phyloP scores from a whole-genome alignment of 768 basidiomycete genomes.

The Gymnopilus dilepis region DNA sequence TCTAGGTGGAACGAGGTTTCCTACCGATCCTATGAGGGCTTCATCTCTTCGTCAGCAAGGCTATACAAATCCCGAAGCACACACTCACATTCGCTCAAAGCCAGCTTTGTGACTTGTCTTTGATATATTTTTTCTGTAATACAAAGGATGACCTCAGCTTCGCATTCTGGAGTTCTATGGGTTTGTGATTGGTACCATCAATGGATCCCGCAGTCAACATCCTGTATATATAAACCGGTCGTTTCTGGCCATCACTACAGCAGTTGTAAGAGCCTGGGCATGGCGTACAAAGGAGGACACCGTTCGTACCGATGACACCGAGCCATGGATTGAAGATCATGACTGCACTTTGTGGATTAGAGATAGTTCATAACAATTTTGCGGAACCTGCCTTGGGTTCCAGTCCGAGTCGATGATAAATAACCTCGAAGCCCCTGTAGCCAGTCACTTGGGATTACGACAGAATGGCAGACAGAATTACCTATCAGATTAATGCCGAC shows the following conservation, averaged over 20 bases:
- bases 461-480: conserved; percentile 21
- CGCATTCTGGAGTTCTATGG: neutral
- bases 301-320: conserved; percentile 86
- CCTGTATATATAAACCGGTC: conserved; percentile 88
- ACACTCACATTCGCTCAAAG: conserved; percentile 81
- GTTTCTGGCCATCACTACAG: conserved; percentile 89
- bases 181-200: conserved; percentile 59
- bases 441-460: neutral
- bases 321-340: conserved; percentile 97
- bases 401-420: conserved; percentile 91
- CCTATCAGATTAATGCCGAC: conserved; percentile 94
- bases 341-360: conserved; percentile 46
- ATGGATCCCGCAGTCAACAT: conserved; percentile 89
- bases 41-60: neutral
- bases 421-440: conserved; percentile 74
- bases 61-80: neutral
- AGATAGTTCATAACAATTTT: neutral
- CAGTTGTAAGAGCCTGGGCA: conserved; percentile 12
- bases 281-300: conserved; percentile 1
- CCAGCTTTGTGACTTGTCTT: conserved; percentile 93
- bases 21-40: conserved; percentile 78
- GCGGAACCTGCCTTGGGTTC: conserved; percentile 76
- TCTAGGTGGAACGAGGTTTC: conserved; percentile 9
- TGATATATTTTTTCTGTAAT: conserved; percentile 86
- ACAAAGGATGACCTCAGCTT: neutral